Percentiles rank a stretch among this genome's conserved stretches.
phyloP scores from a whole-genome alignment of 441 rosid genomes.

The Adansonia madagascariensis region DNA sequence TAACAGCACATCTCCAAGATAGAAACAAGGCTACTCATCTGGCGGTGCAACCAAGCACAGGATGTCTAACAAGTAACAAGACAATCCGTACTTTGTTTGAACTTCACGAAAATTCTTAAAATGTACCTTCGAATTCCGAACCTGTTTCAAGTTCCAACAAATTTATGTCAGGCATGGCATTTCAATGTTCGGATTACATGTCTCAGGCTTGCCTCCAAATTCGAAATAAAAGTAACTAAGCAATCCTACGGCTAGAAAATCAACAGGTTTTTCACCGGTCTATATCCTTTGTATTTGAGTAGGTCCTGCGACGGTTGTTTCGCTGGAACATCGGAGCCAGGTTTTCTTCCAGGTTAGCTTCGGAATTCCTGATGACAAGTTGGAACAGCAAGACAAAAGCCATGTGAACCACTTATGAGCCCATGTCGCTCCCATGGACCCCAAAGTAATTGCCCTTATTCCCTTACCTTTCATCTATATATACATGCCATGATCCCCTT shows the following conservation, averaged over 20 bases:
- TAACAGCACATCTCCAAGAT: background rate
- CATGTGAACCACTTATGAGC: slow-evolving; percentile 16
- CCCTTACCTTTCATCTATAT: slow-evolving; percentile 4
- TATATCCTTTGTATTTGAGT: background rate
- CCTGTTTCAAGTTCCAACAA: background rate
- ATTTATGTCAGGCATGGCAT: background rate
- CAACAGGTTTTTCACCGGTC: background rate
- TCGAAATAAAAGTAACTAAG: too few relatives aligned
- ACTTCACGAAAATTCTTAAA: background rate
- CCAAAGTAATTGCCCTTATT: background rate
- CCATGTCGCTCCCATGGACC: background rate
- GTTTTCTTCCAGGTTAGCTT: slow-evolving; percentile 11
- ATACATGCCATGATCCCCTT: background rate
- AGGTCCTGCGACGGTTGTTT: background rate
- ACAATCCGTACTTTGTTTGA: background rate
- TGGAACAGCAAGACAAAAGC: slow-evolving; percentile 2
- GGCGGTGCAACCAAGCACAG: background rate
- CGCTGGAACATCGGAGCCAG: background rate
- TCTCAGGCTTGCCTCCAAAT: background rate
- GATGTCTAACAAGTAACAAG: background rate
- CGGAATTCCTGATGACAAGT: background rate
- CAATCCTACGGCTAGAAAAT: background rate
- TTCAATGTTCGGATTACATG: background rate
- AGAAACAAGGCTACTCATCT: background rate
- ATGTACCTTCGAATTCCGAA: background rate